These are phyloP conservation scores for Stereocaulon alpinum DNA, from an alignment of 495 filamentous ascomycete genomes.

Conservation along the genomic window DNA sequence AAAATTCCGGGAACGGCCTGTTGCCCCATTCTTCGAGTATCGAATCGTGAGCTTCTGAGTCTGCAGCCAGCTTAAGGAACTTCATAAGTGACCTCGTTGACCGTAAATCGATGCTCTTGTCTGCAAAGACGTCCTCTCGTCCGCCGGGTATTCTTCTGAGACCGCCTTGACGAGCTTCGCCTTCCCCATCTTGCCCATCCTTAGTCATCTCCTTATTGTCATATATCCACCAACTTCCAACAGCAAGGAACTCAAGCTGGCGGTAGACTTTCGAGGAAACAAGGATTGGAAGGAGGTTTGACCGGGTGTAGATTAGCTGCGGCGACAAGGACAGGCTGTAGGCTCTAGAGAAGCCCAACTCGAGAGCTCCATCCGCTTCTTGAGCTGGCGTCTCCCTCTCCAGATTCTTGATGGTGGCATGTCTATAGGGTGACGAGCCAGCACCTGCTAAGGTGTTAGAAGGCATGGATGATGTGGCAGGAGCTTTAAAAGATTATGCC, in stretches of 20 bases:
- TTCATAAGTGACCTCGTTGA: constrained; percentile 79
- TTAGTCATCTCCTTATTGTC: constrained; percentile 23
- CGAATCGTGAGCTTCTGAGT: constrained; percentile 41
- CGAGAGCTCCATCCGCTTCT: neutral
- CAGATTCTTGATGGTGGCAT: neutral
- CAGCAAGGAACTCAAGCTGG: constrained; percentile 86
- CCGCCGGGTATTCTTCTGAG: constrained; percentile 66
- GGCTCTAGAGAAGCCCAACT: constrained; percentile 48
- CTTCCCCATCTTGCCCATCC: constrained; percentile 7
- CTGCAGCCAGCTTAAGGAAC: constrained; percentile 67
- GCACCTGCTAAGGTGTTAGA: neutral
- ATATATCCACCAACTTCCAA: constrained; percentile 88
- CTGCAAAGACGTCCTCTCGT: constrained; percentile 77
- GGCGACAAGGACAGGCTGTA: constrained; percentile 82
- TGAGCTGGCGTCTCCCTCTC: neutral
- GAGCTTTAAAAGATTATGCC: neutral
- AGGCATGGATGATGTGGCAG: too few relatives aligned
- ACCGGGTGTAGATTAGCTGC: constrained; percentile 76
- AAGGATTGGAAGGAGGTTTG: constrained; percentile 60
- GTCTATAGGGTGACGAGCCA: neutral
- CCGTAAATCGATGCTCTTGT: constrained; percentile 57
- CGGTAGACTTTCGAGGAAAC: constrained; percentile 80
- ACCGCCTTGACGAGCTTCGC: neutral
- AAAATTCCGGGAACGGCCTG: constrained; percentile 49
- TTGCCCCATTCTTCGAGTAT: constrained; percentile 25